These are phyloP conservation scores for Stenocarpella maydis DNA, from an alignment of 2,329 filamentous ascomycete genomes.

Conservation along the genomic window DNA sequence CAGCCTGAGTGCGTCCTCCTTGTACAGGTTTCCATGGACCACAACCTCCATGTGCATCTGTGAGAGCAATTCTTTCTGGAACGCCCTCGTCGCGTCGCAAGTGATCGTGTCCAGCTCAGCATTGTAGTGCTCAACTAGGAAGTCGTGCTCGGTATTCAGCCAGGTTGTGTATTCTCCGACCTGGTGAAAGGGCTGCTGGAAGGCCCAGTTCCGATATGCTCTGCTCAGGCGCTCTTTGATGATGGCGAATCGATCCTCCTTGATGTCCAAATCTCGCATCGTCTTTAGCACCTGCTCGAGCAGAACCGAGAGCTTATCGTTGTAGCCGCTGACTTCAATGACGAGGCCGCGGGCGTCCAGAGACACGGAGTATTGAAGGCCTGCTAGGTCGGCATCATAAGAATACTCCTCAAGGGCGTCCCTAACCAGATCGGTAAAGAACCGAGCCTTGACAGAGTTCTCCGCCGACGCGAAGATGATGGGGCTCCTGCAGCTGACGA, in stretches of 20 bases:
- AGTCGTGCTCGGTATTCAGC: slow-evolving; percentile 79
- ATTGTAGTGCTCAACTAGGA: slow-evolving; percentile 80
- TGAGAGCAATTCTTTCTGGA: slow-evolving; percentile 80
- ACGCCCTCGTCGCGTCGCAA: slow-evolving; percentile 75
- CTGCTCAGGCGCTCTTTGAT: slow-evolving; percentile 85
- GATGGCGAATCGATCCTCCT: slow-evolving; percentile 88
- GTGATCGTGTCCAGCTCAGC: slow-evolving; percentile 80
- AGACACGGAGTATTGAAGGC: slow-evolving; percentile 82
- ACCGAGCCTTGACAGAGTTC: slow-evolving; percentile 77
- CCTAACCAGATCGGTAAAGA: slow-evolving; percentile 86
- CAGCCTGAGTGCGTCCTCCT: slow-evolving; percentile 87
- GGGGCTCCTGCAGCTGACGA: slow-evolving; percentile 81
- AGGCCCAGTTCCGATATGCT: slow-evolving; percentile 85
- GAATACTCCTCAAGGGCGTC: slow-evolving; percentile 93
- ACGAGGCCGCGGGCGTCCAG: slow-evolving; percentile 78
- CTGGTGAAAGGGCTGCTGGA: slow-evolving; percentile 88
- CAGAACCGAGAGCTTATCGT: slow-evolving; percentile 92
- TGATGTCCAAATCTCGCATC: slow-evolving; percentile 84
- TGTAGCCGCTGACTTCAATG: slow-evolving; percentile 87
- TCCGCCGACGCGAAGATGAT: slow-evolving; percentile 81
- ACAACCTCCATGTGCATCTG: slow-evolving; percentile 90
- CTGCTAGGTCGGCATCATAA: slow-evolving; percentile 94
- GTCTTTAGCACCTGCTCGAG: slow-evolving; percentile 87
- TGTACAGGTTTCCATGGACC: slow-evolving; percentile 91
- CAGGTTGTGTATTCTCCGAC: slow-evolving; percentile 84